These are phyloP conservation scores for Termitomyces titanicus DNA, from an alignment of 768 basidiomycete species.

Conservation along the genomic window DNA sequence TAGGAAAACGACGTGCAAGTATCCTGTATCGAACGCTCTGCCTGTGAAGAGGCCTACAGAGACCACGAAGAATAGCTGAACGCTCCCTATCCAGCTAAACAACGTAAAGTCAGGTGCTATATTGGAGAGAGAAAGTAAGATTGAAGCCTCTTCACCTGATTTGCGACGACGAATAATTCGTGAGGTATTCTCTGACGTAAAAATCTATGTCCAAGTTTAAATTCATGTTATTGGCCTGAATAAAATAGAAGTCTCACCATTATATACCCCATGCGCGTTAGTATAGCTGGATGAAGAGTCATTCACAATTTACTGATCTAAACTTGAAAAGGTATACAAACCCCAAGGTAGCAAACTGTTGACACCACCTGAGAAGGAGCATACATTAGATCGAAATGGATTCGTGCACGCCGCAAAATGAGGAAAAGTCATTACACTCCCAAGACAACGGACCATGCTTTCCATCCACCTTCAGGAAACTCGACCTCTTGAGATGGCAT, in stretches of 20 bases:
- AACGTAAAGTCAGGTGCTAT: neutral
- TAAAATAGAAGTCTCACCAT: slow-evolving; percentile 5
- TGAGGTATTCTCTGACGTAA: slow-evolving; percentile 23
- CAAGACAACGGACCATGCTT: slow-evolving; percentile 22
- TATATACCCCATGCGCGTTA: slow-evolving; percentile 23
- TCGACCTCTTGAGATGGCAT: slow-evolving; percentile 1
- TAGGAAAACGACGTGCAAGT: slow-evolving; percentile 18
- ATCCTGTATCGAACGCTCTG: slow-evolving; percentile 22
- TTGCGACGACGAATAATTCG: slow-evolving; percentile 19
- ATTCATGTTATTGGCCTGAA: neutral
- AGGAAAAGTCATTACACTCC: slow-evolving; percentile 19
- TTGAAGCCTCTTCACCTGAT: slow-evolving; percentile 15
- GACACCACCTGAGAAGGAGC: slow-evolving; percentile 16
- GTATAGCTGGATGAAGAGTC: slow-evolving; percentile 13
- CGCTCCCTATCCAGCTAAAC: slow-evolving; percentile 26
- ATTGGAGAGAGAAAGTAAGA: neutral
- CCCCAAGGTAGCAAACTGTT: slow-evolving; percentile 24
- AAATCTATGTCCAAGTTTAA: slow-evolving; percentile 14
- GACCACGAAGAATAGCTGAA: slow-evolving; percentile 21
- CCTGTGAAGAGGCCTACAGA: slow-evolving; percentile 23
- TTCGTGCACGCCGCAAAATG: neutral
- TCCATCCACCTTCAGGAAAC: slow-evolving; percentile 21
- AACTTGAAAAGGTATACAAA: slow-evolving; percentile 1
- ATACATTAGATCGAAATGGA: neutral
- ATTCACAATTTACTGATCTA: neutral